phyloP scores from a whole-genome alignment of 768 basidiomycete genomes.

The Russula emetica region DNA sequence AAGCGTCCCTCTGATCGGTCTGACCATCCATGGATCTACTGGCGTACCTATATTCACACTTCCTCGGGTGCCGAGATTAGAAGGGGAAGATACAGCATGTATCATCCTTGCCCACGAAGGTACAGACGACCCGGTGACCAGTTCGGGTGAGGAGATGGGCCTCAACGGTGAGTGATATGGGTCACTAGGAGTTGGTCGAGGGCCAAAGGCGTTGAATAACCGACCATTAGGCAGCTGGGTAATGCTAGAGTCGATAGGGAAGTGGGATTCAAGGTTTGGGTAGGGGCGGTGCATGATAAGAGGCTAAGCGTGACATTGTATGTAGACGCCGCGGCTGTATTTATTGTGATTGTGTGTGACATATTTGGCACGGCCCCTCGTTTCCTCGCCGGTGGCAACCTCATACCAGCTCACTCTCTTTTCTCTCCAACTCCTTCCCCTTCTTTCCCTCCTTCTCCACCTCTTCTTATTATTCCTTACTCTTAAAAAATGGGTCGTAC shows the following conservation, averaged over 20 bases:
- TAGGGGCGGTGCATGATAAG: no score
- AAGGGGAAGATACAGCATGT: conserved; percentile 54
- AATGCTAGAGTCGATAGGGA: conserved; percentile 43
- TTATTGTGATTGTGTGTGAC: neutral
- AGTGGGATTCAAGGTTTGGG: conserved; percentile 43
- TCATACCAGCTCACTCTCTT: conserved; percentile 17
- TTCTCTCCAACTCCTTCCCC: conserved; percentile 12
- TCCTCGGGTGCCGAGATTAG: conserved; percentile 41
- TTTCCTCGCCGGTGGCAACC: neutral
- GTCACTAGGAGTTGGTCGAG: neutral
- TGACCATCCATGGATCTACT: conserved; percentile 44
- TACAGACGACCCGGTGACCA: neutral
- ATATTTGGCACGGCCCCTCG: neutral
- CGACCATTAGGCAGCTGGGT: conserved; percentile 37
- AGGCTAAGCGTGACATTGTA: neutral
- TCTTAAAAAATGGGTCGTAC: conserved; percentile 27
- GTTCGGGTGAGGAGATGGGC: neutral
- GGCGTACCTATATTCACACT: conserved; percentile 46
- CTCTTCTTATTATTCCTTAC: conserved; percentile 1
- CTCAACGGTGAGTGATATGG: conserved; percentile 1
- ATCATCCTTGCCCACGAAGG: conserved; percentile 31
- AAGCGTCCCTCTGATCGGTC: conserved; percentile 38
- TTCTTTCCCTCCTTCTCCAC: conserved; percentile 5
- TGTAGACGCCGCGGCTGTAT: neutral
- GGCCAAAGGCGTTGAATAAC: neutral